These are phyloP conservation scores for Verticillium alfalfae DNA, from an alignment of 2,329 filamentous ascomycete species.

Conservation along the genomic window DNA sequence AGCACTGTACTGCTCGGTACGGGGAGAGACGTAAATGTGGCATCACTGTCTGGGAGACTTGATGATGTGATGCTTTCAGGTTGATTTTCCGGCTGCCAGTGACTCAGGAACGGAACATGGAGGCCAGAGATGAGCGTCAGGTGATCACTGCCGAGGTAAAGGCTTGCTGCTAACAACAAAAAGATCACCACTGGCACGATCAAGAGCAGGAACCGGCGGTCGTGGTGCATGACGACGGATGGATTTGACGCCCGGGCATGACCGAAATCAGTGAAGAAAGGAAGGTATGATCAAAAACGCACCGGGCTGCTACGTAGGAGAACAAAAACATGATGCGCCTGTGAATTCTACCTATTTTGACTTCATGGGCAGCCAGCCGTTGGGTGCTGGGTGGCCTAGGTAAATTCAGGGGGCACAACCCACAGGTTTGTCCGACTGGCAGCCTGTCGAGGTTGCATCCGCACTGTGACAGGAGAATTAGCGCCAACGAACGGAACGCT, in stretches of 20 bases:
- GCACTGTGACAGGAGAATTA: no score
- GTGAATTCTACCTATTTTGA: no score
- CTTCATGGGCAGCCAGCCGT: no score
- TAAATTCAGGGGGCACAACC: background rate
- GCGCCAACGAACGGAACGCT: no score
- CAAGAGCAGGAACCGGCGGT: background rate
- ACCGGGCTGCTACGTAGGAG: no score
- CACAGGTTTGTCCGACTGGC: background rate
- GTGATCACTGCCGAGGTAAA: background rate
- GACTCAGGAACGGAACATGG: background rate
- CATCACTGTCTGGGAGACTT: background rate
- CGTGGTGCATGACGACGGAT: background rate
- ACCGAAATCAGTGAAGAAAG: background rate
- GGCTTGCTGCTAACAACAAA: background rate
- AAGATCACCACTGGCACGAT: background rate
- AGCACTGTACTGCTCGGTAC: background rate
- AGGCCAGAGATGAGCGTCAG: background rate
- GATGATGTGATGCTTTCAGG: background rate
- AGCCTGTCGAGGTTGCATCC: no score
- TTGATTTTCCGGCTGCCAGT: background rate
- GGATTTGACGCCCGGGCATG: background rate
- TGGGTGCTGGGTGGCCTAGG: no score
- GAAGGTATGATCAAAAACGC: background rate
- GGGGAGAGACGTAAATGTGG: background rate
- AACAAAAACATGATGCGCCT: no score